Evolutionary conservation across 1,139 yeast species (phyloP), one percentile per base, ranked within the genome.

Genomic region (Pneumocystis carinii): DNA sequence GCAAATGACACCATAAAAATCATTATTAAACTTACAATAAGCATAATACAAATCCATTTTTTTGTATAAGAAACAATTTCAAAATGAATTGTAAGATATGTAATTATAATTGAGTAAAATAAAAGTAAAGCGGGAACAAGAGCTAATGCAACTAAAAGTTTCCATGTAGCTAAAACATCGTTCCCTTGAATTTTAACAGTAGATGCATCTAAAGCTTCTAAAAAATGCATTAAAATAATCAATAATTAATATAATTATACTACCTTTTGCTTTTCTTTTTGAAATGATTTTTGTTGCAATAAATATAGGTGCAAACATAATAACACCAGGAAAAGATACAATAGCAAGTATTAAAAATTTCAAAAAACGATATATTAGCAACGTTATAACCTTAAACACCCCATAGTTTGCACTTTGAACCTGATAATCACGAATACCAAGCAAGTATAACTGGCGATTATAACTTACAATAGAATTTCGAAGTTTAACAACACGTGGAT

Each of bases 121-220:
- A 84, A 82, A 75, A 90, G 92, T 48, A 92, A 77, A 53, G 89
- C 73, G 1, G 98, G 98, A 0, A 97, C 94, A 65, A 88, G 77
- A 7, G 92, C 95, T 82, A 92, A 81, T 48, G 92, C 84, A 59
- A 92, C 90, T 68, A 92, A 78, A 59, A 92, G 84, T 74, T 92
- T 92, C 98, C 98, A 90, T 1, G 97, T 90, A 1, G 97, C 96
- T 65, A 90, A 80, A 36, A 92, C 97, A 73, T 92, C 98, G 65
- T 85, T 85, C 35, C 96, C 98, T 70, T 84, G 83, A 67, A 92
- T 85, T 73, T 92, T 92, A 41, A 92, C 98, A 1, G 89, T 81
- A 0, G 97, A 89, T 7, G 82, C 85, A n/a, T 90, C 90, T 64
- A 92, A 78, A 0, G 97, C 98, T 66, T 83, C 82, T 64, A 75